Evolutionary conservation across 805 yeast genomes (phyloP), one percentile per base, ranked within the genome.

Genomic region (Priceomyces haplophilus): DNA sequence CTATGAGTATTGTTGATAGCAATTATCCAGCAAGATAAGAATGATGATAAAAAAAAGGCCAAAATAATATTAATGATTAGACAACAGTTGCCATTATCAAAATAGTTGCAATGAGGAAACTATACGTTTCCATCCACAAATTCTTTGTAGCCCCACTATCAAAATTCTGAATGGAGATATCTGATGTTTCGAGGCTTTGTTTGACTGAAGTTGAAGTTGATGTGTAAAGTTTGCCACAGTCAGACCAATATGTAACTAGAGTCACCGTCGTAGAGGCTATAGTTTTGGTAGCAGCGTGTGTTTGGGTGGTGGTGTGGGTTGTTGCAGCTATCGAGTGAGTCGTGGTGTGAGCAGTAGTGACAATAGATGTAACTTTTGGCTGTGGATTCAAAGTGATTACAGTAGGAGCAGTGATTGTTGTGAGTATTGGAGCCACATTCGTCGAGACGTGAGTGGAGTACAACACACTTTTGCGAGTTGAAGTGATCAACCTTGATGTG

Each of bases 401-500:
- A 7, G 31, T 27, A 6, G 31, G 31, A 27, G 11, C 31, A n/a
- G 31, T n/a, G 4, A 27, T n/a, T 12, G 15, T 27, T 27, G 31
- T 27, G 31, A 27, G 15, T 11, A n/a, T n/a, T 4, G 31, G 15
- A 12, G 31, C 31, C 8, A 27, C n/a, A 12, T 12, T 7, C 4
- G 31, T 27, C 5, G 31, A 27, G 13, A 18, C 7, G 8, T 12
- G 7, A 20, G 21, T 19, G 10, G 25, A 34, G 12, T 7, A 6
- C 12, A 34, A 11, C 7, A 34, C 24, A 7, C 15, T 19, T 7
- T 5, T 7, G 16, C 37, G 40, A 6, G 27, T 30, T 13, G 21
- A 23, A 15, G 38, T 30, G 16, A 27, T 39, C 20, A 41, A 33
- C 6, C 18, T 37, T 3, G 21, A 21, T 7, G 41, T 44, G 20